phyloP scores from a whole-genome alignment of 345 rosid genomes.

The Melaleuca quinquenervia region DNA sequence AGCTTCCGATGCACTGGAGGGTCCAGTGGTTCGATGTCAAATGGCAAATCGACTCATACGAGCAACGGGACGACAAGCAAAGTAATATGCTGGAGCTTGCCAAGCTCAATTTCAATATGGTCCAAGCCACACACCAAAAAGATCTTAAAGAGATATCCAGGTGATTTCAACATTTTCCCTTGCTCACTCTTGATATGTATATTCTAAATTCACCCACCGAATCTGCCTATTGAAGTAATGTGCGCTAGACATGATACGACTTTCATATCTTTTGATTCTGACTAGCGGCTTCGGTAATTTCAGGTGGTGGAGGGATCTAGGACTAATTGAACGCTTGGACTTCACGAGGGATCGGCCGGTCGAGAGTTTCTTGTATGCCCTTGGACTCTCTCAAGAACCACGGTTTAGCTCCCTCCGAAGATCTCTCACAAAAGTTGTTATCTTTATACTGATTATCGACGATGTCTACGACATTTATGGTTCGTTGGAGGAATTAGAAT shows the following conservation, averaged over 20 bases:
- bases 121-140: conserved; percentile 35
- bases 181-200: conserved; percentile 12
- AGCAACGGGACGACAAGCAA: neutral
- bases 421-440: conserved; percentile 27
- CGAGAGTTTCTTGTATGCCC: conserved; percentile 34
- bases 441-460: conserved; percentile 32
- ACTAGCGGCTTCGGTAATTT: neutral
- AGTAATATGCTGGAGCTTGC: conserved; percentile 17
- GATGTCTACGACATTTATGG: conserved; percentile 52
- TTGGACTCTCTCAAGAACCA: conserved; percentile 23
- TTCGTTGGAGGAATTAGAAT: conserved; percentile 27
- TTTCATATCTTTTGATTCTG: neutral
- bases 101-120: conserved; percentile 30
- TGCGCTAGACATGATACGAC: neutral
- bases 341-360: conserved; percentile 41
- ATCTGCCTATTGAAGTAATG: neutral
- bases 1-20: conserved; percentile 30
- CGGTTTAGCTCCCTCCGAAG: conserved; percentile 18
- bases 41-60: conserved; percentile 20
- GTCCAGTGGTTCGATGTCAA: conserved; percentile 40
- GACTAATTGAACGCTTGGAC: conserved; percentile 15
- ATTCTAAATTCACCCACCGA: neutral
- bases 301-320: conserved; percentile 50
- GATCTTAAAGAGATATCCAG: conserved; percentile 31
- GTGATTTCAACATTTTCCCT: neutral